phyloP scores from a whole-genome alignment of 176 grass and related monocot species.

The Eleusine coracana region DNA sequence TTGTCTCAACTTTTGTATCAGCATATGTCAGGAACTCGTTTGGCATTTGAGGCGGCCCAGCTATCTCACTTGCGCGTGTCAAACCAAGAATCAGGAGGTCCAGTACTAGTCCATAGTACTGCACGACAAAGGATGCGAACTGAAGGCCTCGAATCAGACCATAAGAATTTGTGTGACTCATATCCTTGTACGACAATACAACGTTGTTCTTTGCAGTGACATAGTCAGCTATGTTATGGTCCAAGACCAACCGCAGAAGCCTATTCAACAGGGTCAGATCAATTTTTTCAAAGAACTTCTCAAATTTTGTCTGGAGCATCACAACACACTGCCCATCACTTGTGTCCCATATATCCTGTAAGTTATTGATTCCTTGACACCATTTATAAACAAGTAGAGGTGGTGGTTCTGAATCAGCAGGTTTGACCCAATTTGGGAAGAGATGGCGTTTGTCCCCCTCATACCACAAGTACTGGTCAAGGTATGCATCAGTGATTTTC shows the following conservation, averaged over 20 bases:
- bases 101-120: constrained; percentile 92
- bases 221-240: constrained; percentile 99
- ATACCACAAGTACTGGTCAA: constrained; percentile 99
- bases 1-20: constrained; percentile 90
- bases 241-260: constrained; percentile 88
- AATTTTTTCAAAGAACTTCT: constrained; percentile 99
- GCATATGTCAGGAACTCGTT: constrained; percentile 97
- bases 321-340: constrained; percentile 98
- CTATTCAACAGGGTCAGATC: constrained; percentile 97
- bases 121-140: constrained; percentile 99
- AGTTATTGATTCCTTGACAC: constrained; percentile 98
- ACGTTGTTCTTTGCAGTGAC: constrained; percentile 99
- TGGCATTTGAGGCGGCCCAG: constrained; percentile 94
- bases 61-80: constrained; percentile 91
- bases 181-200: constrained; percentile 98
- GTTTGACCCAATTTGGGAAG: constrained; percentile 98
- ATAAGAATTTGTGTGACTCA: constrained; percentile 99
- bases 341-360: constrained; percentile 93
- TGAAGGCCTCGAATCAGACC: constrained; percentile 97
- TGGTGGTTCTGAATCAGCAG: constrained; percentile 97
- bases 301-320: constrained; percentile 99
- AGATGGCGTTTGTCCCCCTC: constrained; percentile 96
- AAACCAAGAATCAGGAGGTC: constrained; percentile 96
- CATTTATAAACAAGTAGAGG: constrained; percentile 98
- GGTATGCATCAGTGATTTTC: constrained; percentile 99